Evolutionary conservation across 164 flowering plant genomes (phyloP), one percentile per base, ranked within the genome.

Genomic region (Dillenia suffruticosa): DNA sequence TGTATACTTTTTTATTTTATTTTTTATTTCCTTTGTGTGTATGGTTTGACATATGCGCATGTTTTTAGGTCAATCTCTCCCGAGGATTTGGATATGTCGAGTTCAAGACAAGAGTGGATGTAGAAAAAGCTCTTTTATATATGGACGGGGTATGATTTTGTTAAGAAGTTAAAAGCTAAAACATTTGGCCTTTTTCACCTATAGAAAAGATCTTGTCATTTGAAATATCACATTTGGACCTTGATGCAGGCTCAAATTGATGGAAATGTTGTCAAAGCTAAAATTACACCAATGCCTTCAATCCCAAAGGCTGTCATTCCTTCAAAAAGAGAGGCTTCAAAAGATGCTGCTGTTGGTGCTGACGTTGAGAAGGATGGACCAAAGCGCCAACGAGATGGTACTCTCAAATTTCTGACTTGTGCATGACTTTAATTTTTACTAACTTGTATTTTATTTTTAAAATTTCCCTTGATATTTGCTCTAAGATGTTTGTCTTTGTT

Each of bases 31-130:
- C 10, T 57, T 32, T 16, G 49, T 47, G 14, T 9, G 26, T 51
- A 46, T 44, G 10, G 15, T 32, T 12, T 64, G 11, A 49, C 11
- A 46, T 19, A 32, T 63, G 13, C 54, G 13, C 17, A n/a, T 63
- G 9, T 55, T 63, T 68, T 13, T 84, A 94, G 97, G 97, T 91
- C 46, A 89, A 91, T 68, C 89, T 91, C 68, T 90, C 97, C 32
- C 82, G 80, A 68, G 99, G 96, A 60, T 84, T 74, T 83, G 99
- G 87, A 46, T 94, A 91, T 82, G 99, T 94, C 47, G 91, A 88
- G 70, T 91, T 91, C 77, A 91, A 88, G 77, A 75, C 74, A 10
- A 84, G 94, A 74, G 82, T 86, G 54, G 90, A 89, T 79, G 99
- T 97, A 68, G 99, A 94, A 58, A 91, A 88, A 63, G 99, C 97